phyloP scores from a whole-genome alignment of 2,329 filamentous ascomycete species.

The Daldinia sp. region DNA sequence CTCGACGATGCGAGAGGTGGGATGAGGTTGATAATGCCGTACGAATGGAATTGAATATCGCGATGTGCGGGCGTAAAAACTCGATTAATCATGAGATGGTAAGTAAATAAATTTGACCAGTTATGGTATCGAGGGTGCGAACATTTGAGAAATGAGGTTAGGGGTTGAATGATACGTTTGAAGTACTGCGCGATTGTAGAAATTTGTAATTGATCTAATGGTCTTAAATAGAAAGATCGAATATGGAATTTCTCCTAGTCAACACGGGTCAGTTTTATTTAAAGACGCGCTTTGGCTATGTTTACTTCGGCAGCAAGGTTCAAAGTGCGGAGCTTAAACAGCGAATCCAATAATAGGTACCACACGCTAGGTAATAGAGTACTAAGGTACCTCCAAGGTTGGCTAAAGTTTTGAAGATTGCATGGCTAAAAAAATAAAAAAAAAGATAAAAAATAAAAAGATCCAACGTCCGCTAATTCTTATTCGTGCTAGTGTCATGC shows the following conservation, averaged over 20 bases:
- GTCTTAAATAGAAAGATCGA: neutral
- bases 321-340: conserved; percentile 16
- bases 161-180: neutral
- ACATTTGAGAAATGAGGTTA: neutral
- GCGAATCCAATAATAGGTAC: neutral
- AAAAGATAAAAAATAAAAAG: too few relatives aligned
- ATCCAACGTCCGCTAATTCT: neutral
- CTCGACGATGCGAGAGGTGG: conserved; percentile 25
- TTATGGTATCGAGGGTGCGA: neutral
- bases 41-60: conserved; percentile 25
- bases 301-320: conserved; percentile 51
- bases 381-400: neutral
- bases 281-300: conserved; percentile 35
- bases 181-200: neutral
- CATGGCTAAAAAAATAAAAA: too few relatives aligned
- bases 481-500: neutral
- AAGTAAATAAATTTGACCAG: conserved; percentile 15
- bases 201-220: neutral
- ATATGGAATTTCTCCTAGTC: neutral
- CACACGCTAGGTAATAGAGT: neutral
- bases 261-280: neutral
- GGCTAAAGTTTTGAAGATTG: too few relatives aligned
- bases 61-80: conserved; percentile 18
- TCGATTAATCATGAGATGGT: conserved; percentile 29
- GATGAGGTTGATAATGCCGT: conserved; percentile 19